Evolutionary conservation across 2,329 filamentous ascomycete genomes (phyloP), one percentile per base, ranked within the genome.

Genomic region (Neofusicoccum sp.): DNA sequence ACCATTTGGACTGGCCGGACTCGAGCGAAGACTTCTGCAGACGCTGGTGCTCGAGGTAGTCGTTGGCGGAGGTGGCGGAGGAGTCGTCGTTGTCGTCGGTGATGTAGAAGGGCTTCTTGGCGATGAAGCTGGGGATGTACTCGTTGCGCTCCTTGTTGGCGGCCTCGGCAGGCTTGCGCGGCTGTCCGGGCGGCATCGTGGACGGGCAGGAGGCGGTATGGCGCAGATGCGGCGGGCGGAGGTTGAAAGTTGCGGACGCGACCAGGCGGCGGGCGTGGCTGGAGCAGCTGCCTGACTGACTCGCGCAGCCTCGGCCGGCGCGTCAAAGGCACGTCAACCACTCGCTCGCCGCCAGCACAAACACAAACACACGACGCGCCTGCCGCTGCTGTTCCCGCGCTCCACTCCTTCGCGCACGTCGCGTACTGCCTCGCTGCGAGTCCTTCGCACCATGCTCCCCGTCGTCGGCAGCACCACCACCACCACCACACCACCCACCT

Each of bases 101-200:
- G 71, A 96, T 88, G 78, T 98, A 99, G 80, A 99, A 99, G 4
- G 95, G 95, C 70, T 96, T 93, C 77, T 97, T 97, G 71, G 93
- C 93, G 80, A 99, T 99, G 84, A 97, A 99, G 61, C 91, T 88
- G 5, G 95, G 95, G 72, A 99, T 99, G 83, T 99, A 99, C 77
- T 97, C 80, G 84, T 99, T 99, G 78, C 95, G 92, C 77, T 96
- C 93, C 76, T 96, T 96, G 62, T 84, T 86, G 14, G 84, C 66
- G 72, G 81, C 71, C 67, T 84, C 83, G 49, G 77, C 78, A 14
- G 83, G 83, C 69, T 84, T 84, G 67, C 68, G 70, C 8, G 76
- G 76, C 33, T 82, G 73, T 59, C 79, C 73, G 64, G 82, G 81
- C 68, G 82, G 80, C 78, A 80, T 81, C 37, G 60, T 73, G 60